Conservation (phyloP, 116 monocot species). For the Cymodocea nodosa region DNA sequence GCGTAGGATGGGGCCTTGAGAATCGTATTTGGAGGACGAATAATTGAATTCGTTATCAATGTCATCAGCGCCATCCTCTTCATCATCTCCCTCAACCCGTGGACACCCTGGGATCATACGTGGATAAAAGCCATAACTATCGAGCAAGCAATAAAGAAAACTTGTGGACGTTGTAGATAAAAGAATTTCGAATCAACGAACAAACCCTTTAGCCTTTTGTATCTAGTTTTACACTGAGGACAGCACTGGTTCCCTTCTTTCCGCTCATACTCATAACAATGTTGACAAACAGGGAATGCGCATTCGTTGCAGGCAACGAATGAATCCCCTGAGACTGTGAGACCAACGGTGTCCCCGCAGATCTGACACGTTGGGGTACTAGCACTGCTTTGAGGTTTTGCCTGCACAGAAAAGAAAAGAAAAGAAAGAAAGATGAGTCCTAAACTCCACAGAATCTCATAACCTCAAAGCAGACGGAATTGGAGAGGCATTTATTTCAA, state of each 20-base stretch:
- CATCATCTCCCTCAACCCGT: slow-evolving; percentile 63
- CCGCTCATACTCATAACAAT: slow-evolving; percentile 43
- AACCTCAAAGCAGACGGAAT: not conserved
- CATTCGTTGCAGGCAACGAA: slow-evolving; percentile 93
- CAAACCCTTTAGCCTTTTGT: slow-evolving; percentile 67
- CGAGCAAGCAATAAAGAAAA: too few relatives aligned
- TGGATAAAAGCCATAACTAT: too few relatives aligned
- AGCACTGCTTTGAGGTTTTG: slow-evolving; percentile 13
- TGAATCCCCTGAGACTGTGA: slow-evolving; percentile 13
- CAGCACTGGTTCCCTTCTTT: slow-evolving; percentile 45
- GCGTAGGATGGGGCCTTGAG: too few relatives aligned
- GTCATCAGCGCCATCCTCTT: slow-evolving; percentile 65
- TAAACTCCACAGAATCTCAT: not conserved
- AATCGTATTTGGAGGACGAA: not conserved
- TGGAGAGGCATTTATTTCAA: too few relatives aligned
- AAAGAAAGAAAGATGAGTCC: not conserved
- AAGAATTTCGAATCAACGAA: not conserved
- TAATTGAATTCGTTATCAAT: slow-evolving; percentile 40
- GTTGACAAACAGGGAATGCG: slow-evolving; percentile 62
- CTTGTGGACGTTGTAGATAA: too few relatives aligned
- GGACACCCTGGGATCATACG: slow-evolving; percentile 24
- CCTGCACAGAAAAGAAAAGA: slow-evolving; percentile 14
- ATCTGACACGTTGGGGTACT: slow-evolving; percentile 43
- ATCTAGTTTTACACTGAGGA: slow-evolving; percentile 72
- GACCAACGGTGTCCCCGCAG: slow-evolving; percentile 56